Conservation (phyloP, 148 eudicot genomes). For the Rhododendron molle region DNA sequence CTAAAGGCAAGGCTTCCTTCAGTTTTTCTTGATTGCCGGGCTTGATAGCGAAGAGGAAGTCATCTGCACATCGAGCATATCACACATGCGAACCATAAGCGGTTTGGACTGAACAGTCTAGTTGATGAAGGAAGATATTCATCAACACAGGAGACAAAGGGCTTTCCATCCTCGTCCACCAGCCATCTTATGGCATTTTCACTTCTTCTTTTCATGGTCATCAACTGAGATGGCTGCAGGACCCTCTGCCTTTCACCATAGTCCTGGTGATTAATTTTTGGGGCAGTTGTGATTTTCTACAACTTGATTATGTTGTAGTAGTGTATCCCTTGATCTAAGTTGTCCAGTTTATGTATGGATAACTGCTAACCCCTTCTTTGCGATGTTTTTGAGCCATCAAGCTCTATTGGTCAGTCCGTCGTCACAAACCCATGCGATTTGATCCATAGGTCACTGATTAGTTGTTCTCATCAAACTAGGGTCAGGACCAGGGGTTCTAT, state of each 20-base stretch:
- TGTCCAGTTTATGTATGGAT: neutral
- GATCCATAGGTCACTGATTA: neutral
- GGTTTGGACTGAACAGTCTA: too few species aligned
- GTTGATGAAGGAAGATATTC: too few species aligned
- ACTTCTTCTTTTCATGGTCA: too few species aligned
- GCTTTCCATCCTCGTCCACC: too few species aligned
- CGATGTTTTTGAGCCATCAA: neutral
- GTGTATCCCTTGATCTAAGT: constrained; percentile 5
- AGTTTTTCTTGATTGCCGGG: too few species aligned
- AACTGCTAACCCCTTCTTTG: neutral
- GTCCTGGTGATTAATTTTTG: neutral
- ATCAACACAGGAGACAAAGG: too few species aligned
- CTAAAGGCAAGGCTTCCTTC: too few species aligned
- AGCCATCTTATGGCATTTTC: too few species aligned
- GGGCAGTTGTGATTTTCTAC: constrained; percentile 2
- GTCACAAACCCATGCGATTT: neutral
- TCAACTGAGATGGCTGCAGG: neutral
- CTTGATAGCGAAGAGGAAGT: too few species aligned
- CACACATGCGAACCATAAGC: too few species aligned
- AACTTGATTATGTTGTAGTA: neutral
- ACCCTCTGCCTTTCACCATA: neutral
- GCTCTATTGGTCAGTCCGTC: neutral
- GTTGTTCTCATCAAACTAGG: neutral
- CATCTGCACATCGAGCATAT: too few species aligned
- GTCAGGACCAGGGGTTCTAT: neutral